Percentiles rank a stretch among this genome's conserved stretches.
Conservation (phyloP, 768 basidiomycete genomes). For the Trametes villosa region DNA sequence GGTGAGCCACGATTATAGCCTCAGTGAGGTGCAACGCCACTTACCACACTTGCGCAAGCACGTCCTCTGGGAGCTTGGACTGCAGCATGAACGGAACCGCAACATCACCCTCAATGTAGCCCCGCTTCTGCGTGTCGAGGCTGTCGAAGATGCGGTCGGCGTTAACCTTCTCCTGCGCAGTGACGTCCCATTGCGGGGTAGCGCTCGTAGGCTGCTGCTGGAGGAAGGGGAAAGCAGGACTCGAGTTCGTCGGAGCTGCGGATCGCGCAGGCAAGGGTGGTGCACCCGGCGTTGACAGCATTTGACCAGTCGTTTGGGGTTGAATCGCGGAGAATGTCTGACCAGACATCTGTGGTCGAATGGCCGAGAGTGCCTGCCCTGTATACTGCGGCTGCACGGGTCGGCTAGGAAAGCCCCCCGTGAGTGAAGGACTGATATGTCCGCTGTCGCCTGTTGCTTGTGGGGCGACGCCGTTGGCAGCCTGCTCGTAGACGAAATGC, state of each 20-base stretch:
- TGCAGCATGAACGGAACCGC: conserved; percentile 96
- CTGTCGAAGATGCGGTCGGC: conserved; percentile 80
- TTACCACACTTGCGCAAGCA: conserved; percentile 91
- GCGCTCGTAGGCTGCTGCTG: conserved; percentile 24
- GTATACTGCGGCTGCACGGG: conserved; percentile 66
- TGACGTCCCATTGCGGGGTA: conserved; percentile 77
- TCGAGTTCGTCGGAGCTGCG: conserved; percentile 24
- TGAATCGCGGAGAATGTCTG: conserved; percentile 41
- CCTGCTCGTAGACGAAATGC: conserved; percentile 85
- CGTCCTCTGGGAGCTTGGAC: conserved; percentile 79
- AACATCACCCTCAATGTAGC: conserved; percentile 89
- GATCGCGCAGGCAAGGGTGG: conserved; percentile 35
- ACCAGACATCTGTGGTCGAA: conserved; percentile 57
- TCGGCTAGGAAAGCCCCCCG: conserved; percentile 43
- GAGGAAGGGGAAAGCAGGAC: conserved; percentile 26
- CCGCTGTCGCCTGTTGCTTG: conserved; percentile 65
- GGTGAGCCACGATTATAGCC: background rate
- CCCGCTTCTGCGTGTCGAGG: conserved; percentile 75
- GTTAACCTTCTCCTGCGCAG: conserved; percentile 73
- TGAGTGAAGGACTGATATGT: conserved; percentile 59
- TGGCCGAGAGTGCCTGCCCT: conserved; percentile 50
- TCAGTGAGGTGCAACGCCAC: conserved; percentile 34
- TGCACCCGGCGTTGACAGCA: conserved; percentile 28
- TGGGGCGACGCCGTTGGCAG: conserved; percentile 49
- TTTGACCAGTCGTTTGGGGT: conserved; percentile 69